Base-by-base conservation (phyloP, 139 green algal species). In the Haematococcus lacustris region DNA sequence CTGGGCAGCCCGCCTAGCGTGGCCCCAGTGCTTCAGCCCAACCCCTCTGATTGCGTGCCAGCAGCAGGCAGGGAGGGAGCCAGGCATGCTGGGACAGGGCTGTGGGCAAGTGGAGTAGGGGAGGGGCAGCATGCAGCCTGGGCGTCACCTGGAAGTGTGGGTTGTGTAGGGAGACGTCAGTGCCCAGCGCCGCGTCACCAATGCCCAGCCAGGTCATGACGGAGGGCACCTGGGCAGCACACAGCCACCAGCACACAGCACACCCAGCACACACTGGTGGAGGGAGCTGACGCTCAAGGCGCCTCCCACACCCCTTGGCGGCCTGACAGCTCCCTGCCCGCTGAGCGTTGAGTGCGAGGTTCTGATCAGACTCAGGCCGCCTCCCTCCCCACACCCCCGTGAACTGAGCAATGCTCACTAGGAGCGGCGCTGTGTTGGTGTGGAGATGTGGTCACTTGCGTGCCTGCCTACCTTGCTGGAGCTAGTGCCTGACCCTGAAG, bases 191-290 rank as follows among this genome's bases (percentile, higher is more conserved):
- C 23, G 53, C 53, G 26, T 96, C 89, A 9, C 75, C 78, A 21
- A 90, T 95, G 40, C 92, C 92, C 53, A 97, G 65, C 64, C 95
- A 94, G 1, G 87, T 76, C 51, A 97, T 91, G 3, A 79, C 71
- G 4, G 79, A 75, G 25, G 88, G 88, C 2, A 91, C 76, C 50
- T 47, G 72, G 13, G 26, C 78, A 38, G 37, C 26, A 25, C 34
- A 43, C 63, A 69, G 63, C 34, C 13, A 23, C 17, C 35, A 28
- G 9, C 7, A 13, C 13, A 9, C 43, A 34, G 25, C 26, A 32
- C 26, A 34, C 57, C 57, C 25, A 38, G 17, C 9, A 13, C 57
- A 65, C n/a, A n/a, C n/a, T n/a, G n/a, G n/a, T n/a, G n/a, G n/a
- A n/a, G n/a, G 57, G 17, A 13, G 28, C 63, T 47, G 26, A 69